Evolutionary conservation across 2,329 filamentous ascomycete genomes (phyloP).

Genomic region (Penicillium sumatraense): DNA sequence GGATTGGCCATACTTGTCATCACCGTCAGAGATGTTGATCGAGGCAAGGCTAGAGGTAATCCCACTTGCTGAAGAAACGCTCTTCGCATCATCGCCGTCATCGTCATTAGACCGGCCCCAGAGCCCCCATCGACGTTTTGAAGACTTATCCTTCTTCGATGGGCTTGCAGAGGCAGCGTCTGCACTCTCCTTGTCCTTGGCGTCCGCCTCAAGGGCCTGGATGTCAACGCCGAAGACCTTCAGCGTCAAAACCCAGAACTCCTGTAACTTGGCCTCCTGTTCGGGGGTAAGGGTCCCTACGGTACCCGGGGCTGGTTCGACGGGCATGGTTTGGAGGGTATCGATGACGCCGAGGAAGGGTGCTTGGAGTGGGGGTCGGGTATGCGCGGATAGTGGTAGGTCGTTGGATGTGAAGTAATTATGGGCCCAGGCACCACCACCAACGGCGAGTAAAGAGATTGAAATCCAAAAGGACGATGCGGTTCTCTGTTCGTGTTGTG

Average conservation of each 20-base stretch:
- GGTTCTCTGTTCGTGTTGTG: slow-evolving; percentile 32
- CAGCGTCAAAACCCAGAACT: slow-evolving; percentile 80
- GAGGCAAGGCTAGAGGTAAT: slow-evolving; percentile 43
- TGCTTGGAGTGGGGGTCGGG: slow-evolving; percentile 20
- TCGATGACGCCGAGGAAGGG: slow-evolving; percentile 40
- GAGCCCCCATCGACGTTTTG: slow-evolving; percentile 74
- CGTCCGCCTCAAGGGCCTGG: slow-evolving; percentile 30
- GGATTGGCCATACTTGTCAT: slow-evolving; percentile 92
- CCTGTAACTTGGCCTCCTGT: slow-evolving; percentile 83
- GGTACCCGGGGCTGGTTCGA: slow-evolving; percentile 60
- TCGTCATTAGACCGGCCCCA: slow-evolving; percentile 65
- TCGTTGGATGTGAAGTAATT: slow-evolving; percentile 32
- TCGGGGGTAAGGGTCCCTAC: slow-evolving; percentile 87
- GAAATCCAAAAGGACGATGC: slow-evolving; percentile 46
- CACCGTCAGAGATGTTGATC: slow-evolving; percentile 55
- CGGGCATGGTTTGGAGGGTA: slow-evolving; percentile 41
- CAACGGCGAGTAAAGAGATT: slow-evolving; percentile 37
- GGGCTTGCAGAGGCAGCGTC: slow-evolving; percentile 27
- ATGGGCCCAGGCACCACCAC: slow-evolving; percentile 41
- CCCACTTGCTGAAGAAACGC: slow-evolving; percentile 39
- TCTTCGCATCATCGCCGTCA: slow-evolving; percentile 40
- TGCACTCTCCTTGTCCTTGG: slow-evolving; percentile 12
- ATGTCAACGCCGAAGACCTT: slow-evolving; percentile 71
- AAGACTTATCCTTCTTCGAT: slow-evolving; percentile 62
- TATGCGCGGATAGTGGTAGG: slow-evolving; percentile 9